Conservation (phyloP, 139 green algal species). For the Micractinium sp. region DNA sequence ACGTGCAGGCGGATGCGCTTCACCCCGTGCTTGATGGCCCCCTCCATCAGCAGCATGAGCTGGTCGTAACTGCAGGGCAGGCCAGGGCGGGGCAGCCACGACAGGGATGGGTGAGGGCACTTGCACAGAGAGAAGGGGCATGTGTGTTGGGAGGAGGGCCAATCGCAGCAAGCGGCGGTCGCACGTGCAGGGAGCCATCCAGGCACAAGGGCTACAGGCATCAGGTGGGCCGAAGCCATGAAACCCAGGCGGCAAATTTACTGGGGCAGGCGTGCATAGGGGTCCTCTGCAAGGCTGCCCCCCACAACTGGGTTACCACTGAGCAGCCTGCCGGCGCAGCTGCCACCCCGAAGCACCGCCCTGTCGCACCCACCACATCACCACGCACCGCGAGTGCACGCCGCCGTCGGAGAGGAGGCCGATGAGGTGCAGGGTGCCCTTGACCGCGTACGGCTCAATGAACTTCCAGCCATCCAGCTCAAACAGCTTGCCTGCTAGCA, state of each 20-base stretch:
- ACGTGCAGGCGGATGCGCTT: slow-evolving; percentile 73
- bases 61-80: slow-evolving; percentile 63
- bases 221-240: too few species aligned
- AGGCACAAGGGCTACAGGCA: too few species aligned
- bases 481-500: slow-evolving; percentile 35
- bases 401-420: slow-evolving; percentile 92
- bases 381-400: slow-evolving; percentile 81
- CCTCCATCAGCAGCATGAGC: slow-evolving; percentile 61
- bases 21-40: slow-evolving; percentile 57
- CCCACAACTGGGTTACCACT: too few species aligned
- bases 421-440: slow-evolving; percentile 92
- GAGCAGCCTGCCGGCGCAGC: too few species aligned
- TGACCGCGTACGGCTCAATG: slow-evolving; percentile 73
- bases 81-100: too few species aligned
- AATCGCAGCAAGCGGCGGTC: not conserved
- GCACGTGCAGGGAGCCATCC: too few species aligned
- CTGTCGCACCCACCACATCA: not conserved
- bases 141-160: too few species aligned
- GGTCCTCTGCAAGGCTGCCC: too few species aligned
- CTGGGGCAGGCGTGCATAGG: too few species aligned
- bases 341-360: not conserved
- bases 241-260: too few species aligned
- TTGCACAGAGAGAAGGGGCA: too few species aligned
- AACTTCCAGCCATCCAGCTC: slow-evolving; percentile 84
- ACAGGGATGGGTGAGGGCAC: too few species aligned